Base-by-base conservation (phyloP, 257 asterid species). In the Nicotiana tomentosiformis region DNA sequence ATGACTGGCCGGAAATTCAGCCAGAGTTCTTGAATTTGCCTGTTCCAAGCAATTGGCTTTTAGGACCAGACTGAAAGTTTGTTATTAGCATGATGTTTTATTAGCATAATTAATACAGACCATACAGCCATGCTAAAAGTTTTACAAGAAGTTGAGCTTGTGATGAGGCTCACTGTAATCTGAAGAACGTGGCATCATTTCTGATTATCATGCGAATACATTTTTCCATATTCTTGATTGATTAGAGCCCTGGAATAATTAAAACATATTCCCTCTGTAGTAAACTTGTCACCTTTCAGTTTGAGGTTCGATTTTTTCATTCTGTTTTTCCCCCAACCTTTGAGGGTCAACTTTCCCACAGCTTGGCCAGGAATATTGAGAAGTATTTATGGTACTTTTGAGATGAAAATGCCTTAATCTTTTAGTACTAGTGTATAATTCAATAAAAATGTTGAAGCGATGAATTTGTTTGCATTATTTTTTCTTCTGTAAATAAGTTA, bases 1-100 rank as follows among this genome's bases (percentile, higher is more conserved):
- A 83, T 91, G 57, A 84, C 93, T 5, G 98, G 98, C 18, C 90
- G 93, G 1, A 96, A 93, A 87, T 89, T 94, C 86, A 91, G 94
- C 87, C 82, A 86, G 85, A 72, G 84, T 88, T 35, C 92, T 55
- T 88, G 83, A 88, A 37, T 2, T 37, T 23, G 16, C 46, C 64
- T 49, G 43, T 51, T 33, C 16, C 64, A 74, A 49, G 35, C n/a
- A 23, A 8, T 67, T 68, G 74, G 78, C 49, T 84, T 85, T 82
- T 5, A 10, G 29, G 39, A 33, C 18, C 33, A 43, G 53, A 16
- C 32, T 12, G n/a, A 14, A 43, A 51, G 7, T 49, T 12, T n/a
- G 20, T n/a, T 56, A 18, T 17, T 10, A 77, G 20, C 7, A 12
- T 18, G 67, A 74, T 74, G 65, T 20, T 66, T 43, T 18, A n/a